Base-by-base conservation (phyloP, 163 green algal species). In the Smithsoniella earleae region DNA sequence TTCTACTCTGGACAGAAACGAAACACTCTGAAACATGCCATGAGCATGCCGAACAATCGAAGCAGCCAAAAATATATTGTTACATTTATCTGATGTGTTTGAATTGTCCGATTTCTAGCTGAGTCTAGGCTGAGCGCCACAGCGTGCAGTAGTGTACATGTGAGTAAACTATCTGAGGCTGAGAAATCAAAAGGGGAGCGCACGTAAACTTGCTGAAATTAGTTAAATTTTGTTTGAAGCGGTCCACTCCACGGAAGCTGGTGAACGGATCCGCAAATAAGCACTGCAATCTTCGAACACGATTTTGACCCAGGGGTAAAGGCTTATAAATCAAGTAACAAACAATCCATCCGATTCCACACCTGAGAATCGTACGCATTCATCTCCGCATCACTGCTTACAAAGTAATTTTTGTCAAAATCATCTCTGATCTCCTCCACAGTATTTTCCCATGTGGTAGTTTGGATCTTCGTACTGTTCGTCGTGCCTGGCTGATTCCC, bases 161-260 rank as follows among this genome's bases (percentile, higher is more conserved):
- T n/a, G n/a, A n/a, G n/a, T n/a, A n/a, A n/a, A n/a, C n/a, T n/a
- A n/a, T n/a, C n/a, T n/a, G n/a, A n/a, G n/a, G n/a, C n/a, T n/a
- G n/a, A n/a, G n/a, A n/a, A n/a, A n/a, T n/a, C n/a, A n/a, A n/a
- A n/a, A n/a, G n/a, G n/a, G n/a, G 58, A 33, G 16, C 58, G 58
- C 66, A 88, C 85, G 90, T 78, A 16, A 91, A 69, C 20, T 75
- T 77, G 10, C 86, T 85, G 13, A 94, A 78, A 74, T 94, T 94
- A 43, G 66, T 66, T 2, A 94, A 85, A 38, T 94, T 94, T 43
- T 85, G 84, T 66, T 91, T 89, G 81, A 94, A 94, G 3, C 88
- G 82, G 10, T 85, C 38, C 3, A 80, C 79, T 18, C 88, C 86
- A 0, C 62, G 75, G 76, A 92, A 92, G 25, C 58, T 76, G n/a